Evolutionary conservation across 2,329 filamentous ascomycete genomes (phyloP), one percentile per base, ranked within the genome.

Genomic region (Byssoonygena ceratinophila): DNA sequence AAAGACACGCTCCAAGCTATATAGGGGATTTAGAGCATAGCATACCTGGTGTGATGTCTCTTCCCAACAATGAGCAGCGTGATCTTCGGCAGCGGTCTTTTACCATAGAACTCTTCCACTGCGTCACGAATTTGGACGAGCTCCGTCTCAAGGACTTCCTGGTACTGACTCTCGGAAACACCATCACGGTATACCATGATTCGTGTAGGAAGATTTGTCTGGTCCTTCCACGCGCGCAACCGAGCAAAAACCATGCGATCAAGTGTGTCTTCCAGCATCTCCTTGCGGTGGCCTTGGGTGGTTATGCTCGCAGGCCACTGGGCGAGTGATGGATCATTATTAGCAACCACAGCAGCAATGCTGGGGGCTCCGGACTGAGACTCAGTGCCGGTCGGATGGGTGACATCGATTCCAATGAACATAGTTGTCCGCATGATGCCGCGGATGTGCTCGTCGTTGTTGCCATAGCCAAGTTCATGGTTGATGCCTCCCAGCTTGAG

Each of bases 181-280:
- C 90, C 90, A 60, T 95, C 90, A 23, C 90, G 83, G 71, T 87
- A 96, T 39, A 95, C 79, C 57, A 96, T 70, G 37, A 95, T 84
- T 60, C 87, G 85, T 20, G 80, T 74, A 0, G 88, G 88, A 4
- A 52, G 25, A 41, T 74, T 63, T 4, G 20, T n/a, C 20, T 50
- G 47, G 44, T 72, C 71, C 29, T 72, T 68, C 84, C 85, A 95
- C 1, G 85, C 68, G 6, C 65, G 59, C 0, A 95, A 71, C 0
- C 86, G 81, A 2, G 77, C 76, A 14, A 73, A 68, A 51, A 94
- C 79, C 59, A 83, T 81, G 0, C 72, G 68, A 4, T 77, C 71
- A 0, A 94, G 71, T 31, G 18, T 7, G 0, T 75, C 72, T 1
- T 75, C 71, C 0, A 90, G 76, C 79, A 90, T 89, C 65, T 95